A percentile compares a stretch with the other conserved stretches of the same genome.
These are phyloP conservation scores for Colletotrichum tropicicola DNA, from an alignment of 2,329 filamentous ascomycete species.

Conservation along the genomic window DNA sequence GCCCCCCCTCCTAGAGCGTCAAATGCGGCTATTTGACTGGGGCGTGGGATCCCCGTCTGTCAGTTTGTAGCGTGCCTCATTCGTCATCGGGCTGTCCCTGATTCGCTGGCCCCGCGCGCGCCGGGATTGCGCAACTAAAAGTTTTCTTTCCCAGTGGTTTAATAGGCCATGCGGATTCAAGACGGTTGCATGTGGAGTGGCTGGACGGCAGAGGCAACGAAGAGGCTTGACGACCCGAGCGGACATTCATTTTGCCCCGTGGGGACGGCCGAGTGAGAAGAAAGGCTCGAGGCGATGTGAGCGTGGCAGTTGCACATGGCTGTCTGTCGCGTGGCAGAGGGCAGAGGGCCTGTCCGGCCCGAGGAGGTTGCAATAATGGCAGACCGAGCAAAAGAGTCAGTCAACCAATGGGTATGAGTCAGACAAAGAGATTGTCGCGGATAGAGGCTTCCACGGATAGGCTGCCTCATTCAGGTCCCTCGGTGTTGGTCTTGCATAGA, in stretches of 20 bases:
- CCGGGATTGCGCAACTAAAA: slow-evolving; percentile 20
- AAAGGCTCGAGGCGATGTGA: background rate
- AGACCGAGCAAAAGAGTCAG: slow-evolving; percentile 6
- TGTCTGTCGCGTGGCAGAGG: background rate
- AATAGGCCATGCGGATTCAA: background rate
- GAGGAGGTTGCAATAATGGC: background rate
- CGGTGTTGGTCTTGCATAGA: background rate
- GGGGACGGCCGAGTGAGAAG: background rate
- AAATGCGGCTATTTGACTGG: background rate
- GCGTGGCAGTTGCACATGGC: background rate
- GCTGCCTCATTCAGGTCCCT: slow-evolving; percentile 3
- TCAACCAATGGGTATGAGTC: slow-evolving; percentile 13
- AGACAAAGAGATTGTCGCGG: slow-evolving; percentile 6
- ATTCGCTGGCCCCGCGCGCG: slow-evolving; percentile 19
- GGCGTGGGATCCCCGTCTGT: slow-evolving; percentile 8
- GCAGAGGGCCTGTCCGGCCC: no score
- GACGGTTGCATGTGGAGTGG: background rate
- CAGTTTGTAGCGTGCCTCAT: slow-evolving; percentile 7
- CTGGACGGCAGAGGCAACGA: background rate
- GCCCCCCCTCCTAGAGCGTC: background rate
- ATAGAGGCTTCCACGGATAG: slow-evolving; percentile 9
- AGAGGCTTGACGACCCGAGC: background rate
- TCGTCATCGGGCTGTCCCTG: slow-evolving; percentile 16
- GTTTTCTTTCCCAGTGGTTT: slow-evolving; percentile 5
- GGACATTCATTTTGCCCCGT: background rate